Evolutionary conservation across 805 yeast genomes (phyloP).

Genomic region (Sungouiella blattae): DNA sequence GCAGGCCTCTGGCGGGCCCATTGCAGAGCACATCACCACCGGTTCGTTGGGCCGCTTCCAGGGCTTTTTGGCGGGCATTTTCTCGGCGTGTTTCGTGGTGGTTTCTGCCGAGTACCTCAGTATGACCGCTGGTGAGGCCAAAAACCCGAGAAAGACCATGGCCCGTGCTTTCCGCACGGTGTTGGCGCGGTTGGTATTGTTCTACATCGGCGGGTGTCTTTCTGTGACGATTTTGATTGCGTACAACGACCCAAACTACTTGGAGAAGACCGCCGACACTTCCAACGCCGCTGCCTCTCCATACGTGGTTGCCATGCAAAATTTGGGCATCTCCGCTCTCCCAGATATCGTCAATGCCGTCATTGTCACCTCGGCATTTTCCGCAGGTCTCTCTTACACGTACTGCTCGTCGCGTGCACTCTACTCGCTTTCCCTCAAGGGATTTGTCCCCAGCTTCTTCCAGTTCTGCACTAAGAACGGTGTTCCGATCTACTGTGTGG

Average conservation of each 20-base stretch:
- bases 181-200: conserved; percentile 41
- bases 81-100: conserved; percentile 36
- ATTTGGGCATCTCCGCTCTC: conserved; percentile 15
- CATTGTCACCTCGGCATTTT: conserved; percentile 16
- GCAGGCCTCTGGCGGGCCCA: conserved; percentile 35
- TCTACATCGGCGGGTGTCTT: conserved; percentile 43
- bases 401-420: conserved; percentile 19
- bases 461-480: conserved; percentile 13
- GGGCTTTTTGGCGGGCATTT: conserved; percentile 39
- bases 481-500: conserved; percentile 18
- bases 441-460: conserved; percentile 16
- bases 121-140: conserved; percentile 43
- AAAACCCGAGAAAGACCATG: conserved; percentile 39
- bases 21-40: conserved; percentile 35
- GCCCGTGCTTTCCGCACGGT: conserved; percentile 41
- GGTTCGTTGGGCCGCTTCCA: conserved; percentile 39
- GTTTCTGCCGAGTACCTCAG: conserved; percentile 45
- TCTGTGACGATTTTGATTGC: conserved; percentile 36
- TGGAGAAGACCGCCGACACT: conserved; percentile 8
- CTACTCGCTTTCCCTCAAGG: conserved; percentile 17
- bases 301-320: conserved; percentile 20
- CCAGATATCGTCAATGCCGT: conserved; percentile 18
- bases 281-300: conserved; percentile 20
- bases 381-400: conserved; percentile 20
- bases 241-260: conserved; percentile 17